These are phyloP conservation scores for Balamuthia mandrillaris DNA, from an alignment of 208 protist species.

Conservation along the genomic window DNA sequence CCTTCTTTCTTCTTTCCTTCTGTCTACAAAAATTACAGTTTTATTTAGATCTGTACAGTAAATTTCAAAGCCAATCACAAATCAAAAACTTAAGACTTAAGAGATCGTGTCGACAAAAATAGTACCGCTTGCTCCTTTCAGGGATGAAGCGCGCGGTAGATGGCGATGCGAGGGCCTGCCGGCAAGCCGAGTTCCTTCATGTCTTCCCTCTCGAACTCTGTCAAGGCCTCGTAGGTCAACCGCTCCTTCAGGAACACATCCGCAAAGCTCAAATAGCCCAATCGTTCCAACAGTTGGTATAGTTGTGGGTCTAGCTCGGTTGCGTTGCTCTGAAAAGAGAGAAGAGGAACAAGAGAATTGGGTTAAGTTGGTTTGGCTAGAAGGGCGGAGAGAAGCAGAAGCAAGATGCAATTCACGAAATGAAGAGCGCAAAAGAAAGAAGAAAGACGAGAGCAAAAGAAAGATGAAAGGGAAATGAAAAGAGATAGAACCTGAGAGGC, in stretches of 20 bases:
- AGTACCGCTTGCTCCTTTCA: too few relatives aligned
- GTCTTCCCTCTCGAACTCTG: conserved; percentile 34
- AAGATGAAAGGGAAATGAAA: background rate
- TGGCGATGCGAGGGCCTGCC: conserved; percentile 27
- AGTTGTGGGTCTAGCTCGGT: background rate
- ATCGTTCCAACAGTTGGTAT: background rate
- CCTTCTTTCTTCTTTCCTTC: too few relatives aligned
- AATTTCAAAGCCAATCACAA: too few relatives aligned
- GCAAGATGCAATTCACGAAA: background rate
- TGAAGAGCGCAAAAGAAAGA: background rate
- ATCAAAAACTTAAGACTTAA: too few relatives aligned
- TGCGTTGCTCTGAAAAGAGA: background rate
- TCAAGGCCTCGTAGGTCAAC: conserved; percentile 35
- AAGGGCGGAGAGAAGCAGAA: background rate
- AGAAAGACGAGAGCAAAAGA: background rate
- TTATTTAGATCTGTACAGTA: too few relatives aligned
- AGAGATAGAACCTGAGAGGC: background rate
- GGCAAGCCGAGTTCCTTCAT: conserved; percentile 27
- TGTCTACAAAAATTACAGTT: too few relatives aligned
- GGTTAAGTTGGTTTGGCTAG: background rate
- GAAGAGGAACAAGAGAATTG: background rate
- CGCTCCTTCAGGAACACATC: conserved; percentile 22
- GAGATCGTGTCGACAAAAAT: too few relatives aligned
- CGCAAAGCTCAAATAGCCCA: conserved; percentile 25
- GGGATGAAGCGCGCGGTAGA: conserved; percentile 36